Base-by-base conservation (phyloP, 2,329 filamentous ascomycete species). In the Eutypella sp. region DNA sequence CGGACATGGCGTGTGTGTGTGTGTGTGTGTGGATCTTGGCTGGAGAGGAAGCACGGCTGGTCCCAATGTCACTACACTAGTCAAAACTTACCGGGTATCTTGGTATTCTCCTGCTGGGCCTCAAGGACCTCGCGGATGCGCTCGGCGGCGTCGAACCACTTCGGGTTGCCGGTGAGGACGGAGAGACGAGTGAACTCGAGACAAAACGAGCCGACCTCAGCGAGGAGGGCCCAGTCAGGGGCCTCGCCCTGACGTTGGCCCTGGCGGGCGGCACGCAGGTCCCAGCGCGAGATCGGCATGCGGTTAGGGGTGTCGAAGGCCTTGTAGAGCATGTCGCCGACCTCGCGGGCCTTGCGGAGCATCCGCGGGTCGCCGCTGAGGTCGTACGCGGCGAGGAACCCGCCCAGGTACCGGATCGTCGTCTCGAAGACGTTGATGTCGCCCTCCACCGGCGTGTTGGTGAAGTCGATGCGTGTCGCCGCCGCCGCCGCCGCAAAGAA, bases 401-500 rank as follows among this genome's bases (percentile, higher is more conserved):
- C 58, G 19, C 56, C 58, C 2, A 61, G 46, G 33, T 68, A 65
- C 6, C 66, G 64, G 43, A 69, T 68, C 3, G 63, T 67, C 6
- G 64, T 65, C 50, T 70, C 67, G 47, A 69, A 69, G 10, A 67
- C 53, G 47, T 65, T 68, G 23, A 68, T 47, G 6, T 56, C 51
- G 1, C 49, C n/a, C n/a, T n/a, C n/a, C n/a, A n/a, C n/a, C n/a
- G n/a, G n/a, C n/a, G n/a, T n/a, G n/a, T n/a, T n/a, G n/a, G 60
- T 62, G 37, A 74, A 76, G 55, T 74, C 68, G 47, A 77, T 71
- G 9, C 62, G 59, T 16, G 46, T 45, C 6, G 69, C 55, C 13
- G 68, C 70, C 34, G 59, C 57, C 8, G 74, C 64, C 4, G 73
- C 73, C 33, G 65, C 53, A 25, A 68, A 61, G 46, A 76, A 75